These are phyloP conservation scores for Fusarium graminum DNA, from an alignment of 2,329 filamentous ascomycete genomes.

Conservation along the genomic window DNA sequence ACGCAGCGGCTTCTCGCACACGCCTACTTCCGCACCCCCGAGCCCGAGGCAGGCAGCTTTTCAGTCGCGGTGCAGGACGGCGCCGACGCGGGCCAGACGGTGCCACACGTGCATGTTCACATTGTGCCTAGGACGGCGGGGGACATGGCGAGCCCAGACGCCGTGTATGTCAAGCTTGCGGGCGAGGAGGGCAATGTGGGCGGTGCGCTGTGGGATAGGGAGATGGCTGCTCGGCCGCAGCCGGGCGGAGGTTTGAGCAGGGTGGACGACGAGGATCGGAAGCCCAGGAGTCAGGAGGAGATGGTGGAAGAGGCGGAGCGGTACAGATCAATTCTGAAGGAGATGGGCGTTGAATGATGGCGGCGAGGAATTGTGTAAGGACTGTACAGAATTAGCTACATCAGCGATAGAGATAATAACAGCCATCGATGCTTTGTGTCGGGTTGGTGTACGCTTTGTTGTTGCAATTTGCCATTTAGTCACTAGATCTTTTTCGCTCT, in stretches of 20 bases:
- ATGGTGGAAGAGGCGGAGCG: conserved; percentile 83
- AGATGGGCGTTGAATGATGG: conserved; percentile 55
- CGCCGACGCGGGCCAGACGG: conserved; percentile 89
- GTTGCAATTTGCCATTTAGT: not conserved
- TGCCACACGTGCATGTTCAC: conserved; percentile 93
- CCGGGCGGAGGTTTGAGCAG: conserved; percentile 72
- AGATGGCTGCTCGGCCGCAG: conserved; percentile 57
- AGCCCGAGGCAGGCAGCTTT: conserved; percentile 75
- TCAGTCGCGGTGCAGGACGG: conserved; percentile 98
- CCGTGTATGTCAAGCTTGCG: conserved; percentile 86
- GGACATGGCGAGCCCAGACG: conserved; percentile 69
- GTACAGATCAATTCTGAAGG: conserved; percentile 67
- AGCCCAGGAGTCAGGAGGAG: conserved; percentile 75
- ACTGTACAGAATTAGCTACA: conserved; percentile 7
- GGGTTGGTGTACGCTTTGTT: not conserved
- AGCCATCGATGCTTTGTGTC: not conserved
- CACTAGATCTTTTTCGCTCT: not conserved
- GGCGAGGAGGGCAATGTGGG: conserved; percentile 87
- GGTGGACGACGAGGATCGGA: conserved; percentile 78
- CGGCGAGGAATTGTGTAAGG: not conserved
- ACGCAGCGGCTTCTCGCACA: conserved; percentile 80
- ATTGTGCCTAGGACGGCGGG: conserved; percentile 80
- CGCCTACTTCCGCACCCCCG: conserved; percentile 68
- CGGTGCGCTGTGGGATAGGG: conserved; percentile 71
- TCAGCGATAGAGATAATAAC: not conserved